phyloP scores from a whole-genome alignment of 305 asterid genomes.

The Euphrasia arctica region DNA sequence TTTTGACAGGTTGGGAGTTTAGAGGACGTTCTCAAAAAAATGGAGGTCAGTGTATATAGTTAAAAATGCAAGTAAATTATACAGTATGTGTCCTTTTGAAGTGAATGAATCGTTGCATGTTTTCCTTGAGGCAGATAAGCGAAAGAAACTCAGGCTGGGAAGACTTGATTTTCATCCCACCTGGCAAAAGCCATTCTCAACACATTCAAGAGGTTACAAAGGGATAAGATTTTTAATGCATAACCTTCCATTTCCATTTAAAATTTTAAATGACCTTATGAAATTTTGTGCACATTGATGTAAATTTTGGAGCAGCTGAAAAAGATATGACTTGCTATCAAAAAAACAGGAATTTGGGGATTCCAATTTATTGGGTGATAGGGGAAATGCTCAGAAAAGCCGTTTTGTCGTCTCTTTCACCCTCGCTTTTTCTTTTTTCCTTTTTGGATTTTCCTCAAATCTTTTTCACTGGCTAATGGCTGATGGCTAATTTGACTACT shows the following conservation, averaged over 20 bases:
- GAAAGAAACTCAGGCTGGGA: conserved; percentile 84
- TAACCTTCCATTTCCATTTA: conserved; percentile 9
- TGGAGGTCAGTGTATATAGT: conserved; percentile 57
- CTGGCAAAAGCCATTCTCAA: conserved; percentile 89
- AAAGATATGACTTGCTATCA: not conserved
- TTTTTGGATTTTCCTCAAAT: not conserved
- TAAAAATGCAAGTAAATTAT: too few species aligned
- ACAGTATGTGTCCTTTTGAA: conserved; percentile 10
- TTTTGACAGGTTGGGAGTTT: conserved; percentile 81
- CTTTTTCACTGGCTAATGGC: not conserved
- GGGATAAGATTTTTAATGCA: conserved; percentile 30
- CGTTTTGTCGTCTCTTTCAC: not conserved
- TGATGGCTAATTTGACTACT: not conserved
- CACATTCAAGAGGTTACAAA: conserved; percentile 73
- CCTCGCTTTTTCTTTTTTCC: too few species aligned
- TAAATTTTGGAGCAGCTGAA: conserved; percentile 20
- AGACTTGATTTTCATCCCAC: conserved; percentile 88
- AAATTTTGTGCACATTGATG: conserved; percentile 11
- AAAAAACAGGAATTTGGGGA: conserved; percentile 15
- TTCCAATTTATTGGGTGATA: conserved; percentile 16
- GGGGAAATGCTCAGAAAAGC: not conserved
- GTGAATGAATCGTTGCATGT: conserved; percentile 12
- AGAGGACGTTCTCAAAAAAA: conserved; percentile 89
- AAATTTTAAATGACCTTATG: conserved; percentile 12
- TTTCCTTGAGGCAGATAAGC: conserved; percentile 47